A percentile compares a stretch with the other conserved stretches of the same genome.
These are phyloP conservation scores for Carex pumila DNA, from an alignment of 176 grass and related monocot species.

Conservation along the genomic window DNA sequence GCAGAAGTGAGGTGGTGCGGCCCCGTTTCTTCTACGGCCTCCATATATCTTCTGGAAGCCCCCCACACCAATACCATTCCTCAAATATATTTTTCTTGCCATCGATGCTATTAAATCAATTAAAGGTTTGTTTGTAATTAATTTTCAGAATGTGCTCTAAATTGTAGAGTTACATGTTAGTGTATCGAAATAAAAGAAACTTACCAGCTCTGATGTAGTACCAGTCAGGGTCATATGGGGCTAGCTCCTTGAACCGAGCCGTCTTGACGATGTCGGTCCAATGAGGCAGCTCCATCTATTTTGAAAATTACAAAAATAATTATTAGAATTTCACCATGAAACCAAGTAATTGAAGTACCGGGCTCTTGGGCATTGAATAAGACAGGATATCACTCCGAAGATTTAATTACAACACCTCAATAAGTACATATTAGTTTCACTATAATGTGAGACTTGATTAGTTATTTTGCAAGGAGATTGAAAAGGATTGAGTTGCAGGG, in stretches of 20 bases:
- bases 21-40: conserved; percentile 56
- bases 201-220: conserved; percentile 72
- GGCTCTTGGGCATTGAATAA: neutral
- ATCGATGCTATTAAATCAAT: conserved; percentile 42
- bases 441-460: neutral
- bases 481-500: no score
- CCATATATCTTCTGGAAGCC: conserved; percentile 81
- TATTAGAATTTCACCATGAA: neutral
- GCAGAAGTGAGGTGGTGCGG: conserved; percentile 52
- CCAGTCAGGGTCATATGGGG: conserved; percentile 53
- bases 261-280: conserved; percentile 79
- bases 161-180: neutral
- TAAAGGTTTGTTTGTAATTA: neutral
- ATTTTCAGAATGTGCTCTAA: neutral
- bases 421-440: neutral
- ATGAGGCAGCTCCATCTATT: conserved; percentile 61
- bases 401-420: neutral
- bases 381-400: neutral
- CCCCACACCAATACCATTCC: conserved; percentile 66
- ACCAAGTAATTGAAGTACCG: neutral
- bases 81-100: conserved; percentile 72
- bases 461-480: neutral
- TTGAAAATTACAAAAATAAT: neutral
- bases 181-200: neutral
- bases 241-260: conserved; percentile 64